Conservation (phyloP, 306 rosid species). For the Pterocarpus santalinus region DNA sequence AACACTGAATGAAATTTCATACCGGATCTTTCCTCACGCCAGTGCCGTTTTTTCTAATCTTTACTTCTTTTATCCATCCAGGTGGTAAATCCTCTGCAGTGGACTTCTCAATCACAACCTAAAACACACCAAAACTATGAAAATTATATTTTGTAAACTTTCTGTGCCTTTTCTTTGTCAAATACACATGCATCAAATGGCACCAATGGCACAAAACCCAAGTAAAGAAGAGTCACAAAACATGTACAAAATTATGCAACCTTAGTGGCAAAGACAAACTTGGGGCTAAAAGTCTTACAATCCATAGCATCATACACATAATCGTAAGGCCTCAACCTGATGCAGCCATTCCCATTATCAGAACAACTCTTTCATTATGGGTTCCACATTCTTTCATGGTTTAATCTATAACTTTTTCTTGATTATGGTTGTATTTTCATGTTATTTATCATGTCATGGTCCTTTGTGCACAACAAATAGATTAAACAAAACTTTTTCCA, state of each 20-base stretch:
- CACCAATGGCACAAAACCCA: slow-evolving; percentile 24
- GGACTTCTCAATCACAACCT: slow-evolving; percentile 70
- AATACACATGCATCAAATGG: slow-evolving; percentile 25
- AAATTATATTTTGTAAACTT: slow-evolving; percentile 33
- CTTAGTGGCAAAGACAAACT: slow-evolving; percentile 27
- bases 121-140: slow-evolving; percentile 43
- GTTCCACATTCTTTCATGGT: slow-evolving; percentile 34
- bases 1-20: slow-evolving; percentile 45
- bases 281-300: slow-evolving; percentile 17
- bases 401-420: slow-evolving; percentile 17
- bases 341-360: slow-evolving; percentile 23
- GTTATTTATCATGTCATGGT: not conserved
- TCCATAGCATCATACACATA: slow-evolving; percentile 1
- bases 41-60: slow-evolving; percentile 53
- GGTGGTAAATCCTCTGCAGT: slow-evolving; percentile 76
- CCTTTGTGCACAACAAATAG: slow-evolving; percentile 18
- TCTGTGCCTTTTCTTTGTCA: slow-evolving; percentile 20
- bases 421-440: slow-evolving; percentile 28
- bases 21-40: slow-evolving; percentile 60
- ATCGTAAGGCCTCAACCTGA: slow-evolving; percentile 17
- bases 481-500: not conserved
- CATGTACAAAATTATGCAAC: not conserved
- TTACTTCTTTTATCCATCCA: slow-evolving; percentile 80
- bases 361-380: not conserved
- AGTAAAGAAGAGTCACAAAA: slow-evolving; percentile 29